Evolutionary conservation across 2,329 filamentous ascomycete species (phyloP).

Genomic region (Catunica adiposa): DNA sequence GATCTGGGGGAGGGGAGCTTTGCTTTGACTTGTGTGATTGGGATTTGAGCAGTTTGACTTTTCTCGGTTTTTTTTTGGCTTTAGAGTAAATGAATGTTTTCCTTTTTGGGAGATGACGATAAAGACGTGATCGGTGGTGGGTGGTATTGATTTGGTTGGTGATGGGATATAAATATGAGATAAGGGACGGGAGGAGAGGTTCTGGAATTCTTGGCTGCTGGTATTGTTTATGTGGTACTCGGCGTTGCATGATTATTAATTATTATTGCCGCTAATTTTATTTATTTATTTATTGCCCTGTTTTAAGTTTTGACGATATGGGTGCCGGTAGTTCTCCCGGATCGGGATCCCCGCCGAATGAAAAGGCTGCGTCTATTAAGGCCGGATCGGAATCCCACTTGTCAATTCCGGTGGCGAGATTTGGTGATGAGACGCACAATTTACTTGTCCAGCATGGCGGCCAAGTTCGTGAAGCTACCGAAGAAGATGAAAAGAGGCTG

Average conservation of each 20-base stretch:
- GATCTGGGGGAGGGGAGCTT: neutral
- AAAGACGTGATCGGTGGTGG: neutral
- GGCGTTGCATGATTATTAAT: neutral
- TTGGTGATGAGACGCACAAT: conserved; percentile 3
- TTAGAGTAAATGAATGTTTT: neutral
- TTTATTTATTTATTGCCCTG: neutral
- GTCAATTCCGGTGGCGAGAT: neutral
- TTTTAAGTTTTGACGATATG: neutral
- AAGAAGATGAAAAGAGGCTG: conserved; percentile 1
- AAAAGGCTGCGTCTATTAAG: neutral
- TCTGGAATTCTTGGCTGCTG: too few relatives aligned
- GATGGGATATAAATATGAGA: neutral
- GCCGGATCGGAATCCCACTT: neutral
- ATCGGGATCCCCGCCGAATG: neutral
- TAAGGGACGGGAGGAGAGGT: neutral
- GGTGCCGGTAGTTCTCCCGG: neutral
- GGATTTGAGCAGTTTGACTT: neutral
- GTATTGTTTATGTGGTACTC: neutral
- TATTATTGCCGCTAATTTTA: neutral
- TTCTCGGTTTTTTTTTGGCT: too few relatives aligned
- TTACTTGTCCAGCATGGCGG: neutral
- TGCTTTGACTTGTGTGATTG: neutral
- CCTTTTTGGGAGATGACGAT: neutral
- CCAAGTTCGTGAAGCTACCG: neutral
- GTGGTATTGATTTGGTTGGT: neutral